Conservation (phyloP, 176 grass and related monocot genomes). For the Chrysopogon serrulatus region DNA sequence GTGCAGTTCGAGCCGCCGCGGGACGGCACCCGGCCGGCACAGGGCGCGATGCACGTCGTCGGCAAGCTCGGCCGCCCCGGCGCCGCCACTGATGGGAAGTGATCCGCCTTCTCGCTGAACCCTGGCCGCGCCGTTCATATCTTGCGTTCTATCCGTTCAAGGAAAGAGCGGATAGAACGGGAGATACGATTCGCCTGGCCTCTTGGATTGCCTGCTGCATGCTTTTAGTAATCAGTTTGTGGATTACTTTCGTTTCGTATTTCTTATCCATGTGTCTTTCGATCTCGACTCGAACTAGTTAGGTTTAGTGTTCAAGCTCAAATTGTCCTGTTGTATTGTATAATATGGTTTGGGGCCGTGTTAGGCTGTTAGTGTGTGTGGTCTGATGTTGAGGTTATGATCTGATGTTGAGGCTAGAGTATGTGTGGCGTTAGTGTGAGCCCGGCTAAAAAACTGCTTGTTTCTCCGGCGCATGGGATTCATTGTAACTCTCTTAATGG, state of each 20-base stretch:
- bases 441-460: neutral
- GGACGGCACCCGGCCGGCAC: conserved; percentile 14
- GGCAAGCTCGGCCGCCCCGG: neutral
- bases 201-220: neutral
- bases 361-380: neutral
- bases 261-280: neutral
- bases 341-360: too few relatives aligned
- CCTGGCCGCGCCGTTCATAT: neutral
- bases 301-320: neutral
- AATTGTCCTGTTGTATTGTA: too few relatives aligned
- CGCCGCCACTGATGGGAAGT: neutral
- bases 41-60: neutral
- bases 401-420: neutral
- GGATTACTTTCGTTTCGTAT: neutral
- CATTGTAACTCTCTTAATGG: neutral
- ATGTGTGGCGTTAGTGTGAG: neutral
- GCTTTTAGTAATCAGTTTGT: too few relatives aligned
- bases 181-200: conserved; percentile 18
- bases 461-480: neutral
- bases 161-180: conserved; percentile 50
- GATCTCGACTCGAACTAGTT: neutral
- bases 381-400: neutral
- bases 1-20: conserved; percentile 43
- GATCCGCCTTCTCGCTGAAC: neutral
- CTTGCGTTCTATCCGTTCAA: conserved; percentile 23